Percentiles rank a stretch among this genome's conserved stretches.
These are phyloP conservation scores for Caloboletus firmus DNA, from an alignment of 1,284 basidiomycete genomes.

Conservation along the genomic window DNA sequence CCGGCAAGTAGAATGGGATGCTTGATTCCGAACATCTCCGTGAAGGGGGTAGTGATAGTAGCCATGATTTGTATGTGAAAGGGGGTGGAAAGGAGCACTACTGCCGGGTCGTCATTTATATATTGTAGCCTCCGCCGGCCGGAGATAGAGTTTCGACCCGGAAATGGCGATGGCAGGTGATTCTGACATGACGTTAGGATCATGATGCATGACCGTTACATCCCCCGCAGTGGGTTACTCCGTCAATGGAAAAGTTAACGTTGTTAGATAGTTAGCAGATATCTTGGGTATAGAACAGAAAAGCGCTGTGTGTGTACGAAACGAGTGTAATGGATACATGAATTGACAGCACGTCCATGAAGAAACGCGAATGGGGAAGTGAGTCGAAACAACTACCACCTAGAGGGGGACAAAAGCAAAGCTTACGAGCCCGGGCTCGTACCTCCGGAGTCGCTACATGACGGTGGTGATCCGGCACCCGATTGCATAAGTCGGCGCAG, in stretches of 20 bases:
- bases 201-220: too few relatives aligned
- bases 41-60: constrained; percentile 71
- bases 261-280: constrained; percentile 20
- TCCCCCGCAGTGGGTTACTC: neutral
- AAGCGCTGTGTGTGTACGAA: constrained; percentile 19
- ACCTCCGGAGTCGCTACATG: constrained; percentile 10
- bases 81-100: neutral
- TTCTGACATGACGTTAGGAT: neutral
- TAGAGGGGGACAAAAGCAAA: neutral
- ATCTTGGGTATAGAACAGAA: constrained; percentile 31
- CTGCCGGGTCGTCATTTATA: neutral
- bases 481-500: constrained; percentile 68
- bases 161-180: constrained; percentile 5
- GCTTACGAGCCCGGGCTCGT: constrained; percentile 16
- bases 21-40: constrained; percentile 81
- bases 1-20: constrained; percentile 89
- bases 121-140: neutral
- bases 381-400: constrained; percentile 7
- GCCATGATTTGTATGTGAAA: constrained; percentile 17
- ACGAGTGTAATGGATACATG: constrained; percentile 36
- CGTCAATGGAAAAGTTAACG: neutral
- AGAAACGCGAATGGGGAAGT: constrained; percentile 1
- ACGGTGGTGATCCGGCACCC: constrained; percentile 31
- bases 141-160: neutral
- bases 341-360: constrained; percentile 30